Base-by-base conservation (phyloP, 2,329 filamentous ascomycete genomes). In the Colletotrichum tropicicola region DNA sequence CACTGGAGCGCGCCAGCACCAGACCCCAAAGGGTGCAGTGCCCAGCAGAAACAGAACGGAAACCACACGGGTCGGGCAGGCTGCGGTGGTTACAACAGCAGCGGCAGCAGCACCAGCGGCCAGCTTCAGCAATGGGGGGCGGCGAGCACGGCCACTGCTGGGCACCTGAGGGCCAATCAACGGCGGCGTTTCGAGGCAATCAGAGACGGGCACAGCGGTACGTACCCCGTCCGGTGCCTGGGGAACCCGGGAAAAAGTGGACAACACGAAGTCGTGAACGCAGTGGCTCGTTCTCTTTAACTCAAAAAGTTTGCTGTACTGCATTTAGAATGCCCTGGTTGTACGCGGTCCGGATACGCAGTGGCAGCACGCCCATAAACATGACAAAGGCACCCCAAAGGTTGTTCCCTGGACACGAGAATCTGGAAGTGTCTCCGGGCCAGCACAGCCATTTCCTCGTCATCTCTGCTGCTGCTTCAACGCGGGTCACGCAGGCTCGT, bases 171-270 rank as follows among this genome's bases (percentile, higher is more conserved):
- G 30, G 23, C 61, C 61, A 65, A 65, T 65, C 44, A 65, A 48
- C 21, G 12, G 27, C 15, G 35, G 13, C 27, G 57, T 61, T 65
- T 65, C 56, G 28, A 61, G 28, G 15, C 39, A 44, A 45, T 54
- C 37, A 55, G 57, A 49, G 49, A 51, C 44, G 21, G 48, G 28
- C 49, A 10, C 17, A 30, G 48, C n/a, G 43, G 49, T 49, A 65
- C 61, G 61, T 65, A 54, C 28, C 41, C 19, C 21, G 32, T 44
- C 39, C 15, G 49, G 61, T 65, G 61, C 57, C 61, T 56, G 57
- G 61, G 57, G 61, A 61, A 51, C 61, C 61, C 23, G 49, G 43
- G 21, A 54, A 65, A 59, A 54, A 37, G 48, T 60, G 60, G 60
- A 59, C 32, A 60, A 39, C 39, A 41, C 43, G 21, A 43, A 47